Conservation (phyloP, 129 eudicot genomes). For the Erigeron canadensis region DNA sequence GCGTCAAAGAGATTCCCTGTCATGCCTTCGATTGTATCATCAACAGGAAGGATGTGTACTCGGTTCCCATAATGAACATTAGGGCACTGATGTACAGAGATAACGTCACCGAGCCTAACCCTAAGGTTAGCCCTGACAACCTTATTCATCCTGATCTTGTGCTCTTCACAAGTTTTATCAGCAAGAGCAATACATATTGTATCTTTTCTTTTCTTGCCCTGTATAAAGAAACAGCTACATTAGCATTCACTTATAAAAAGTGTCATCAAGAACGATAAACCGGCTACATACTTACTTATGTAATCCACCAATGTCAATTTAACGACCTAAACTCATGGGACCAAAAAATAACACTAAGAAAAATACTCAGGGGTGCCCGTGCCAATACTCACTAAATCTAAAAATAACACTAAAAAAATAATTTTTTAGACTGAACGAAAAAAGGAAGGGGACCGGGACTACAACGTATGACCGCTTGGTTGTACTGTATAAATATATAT, state of each 20-base stretch:
- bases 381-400: no score
- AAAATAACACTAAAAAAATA: no score
- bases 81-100: constrained; percentile 90
- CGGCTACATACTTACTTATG: no score
- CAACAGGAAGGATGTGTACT: constrained; percentile 92
- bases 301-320: no score
- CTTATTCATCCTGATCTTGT: constrained; percentile 91
- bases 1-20: constrained; percentile 94
- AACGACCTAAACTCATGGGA: no score
- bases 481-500: no score
- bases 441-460: no score
- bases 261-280: background rate
- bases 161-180: constrained; percentile 91
- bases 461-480: no score
- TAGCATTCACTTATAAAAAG: background rate
- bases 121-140: constrained; percentile 79
- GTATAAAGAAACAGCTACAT: constrained; percentile 6
- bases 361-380: no score
- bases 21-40: constrained; percentile 87
- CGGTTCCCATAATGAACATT: constrained; percentile 96
- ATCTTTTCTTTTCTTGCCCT: constrained; percentile 95
- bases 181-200: constrained; percentile 93
- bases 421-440: no score
- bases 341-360: no score
- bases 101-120: constrained; percentile 89